Conservation (phyloP, 139 green algal species). For the Ettlia oleoabundans region DNA sequence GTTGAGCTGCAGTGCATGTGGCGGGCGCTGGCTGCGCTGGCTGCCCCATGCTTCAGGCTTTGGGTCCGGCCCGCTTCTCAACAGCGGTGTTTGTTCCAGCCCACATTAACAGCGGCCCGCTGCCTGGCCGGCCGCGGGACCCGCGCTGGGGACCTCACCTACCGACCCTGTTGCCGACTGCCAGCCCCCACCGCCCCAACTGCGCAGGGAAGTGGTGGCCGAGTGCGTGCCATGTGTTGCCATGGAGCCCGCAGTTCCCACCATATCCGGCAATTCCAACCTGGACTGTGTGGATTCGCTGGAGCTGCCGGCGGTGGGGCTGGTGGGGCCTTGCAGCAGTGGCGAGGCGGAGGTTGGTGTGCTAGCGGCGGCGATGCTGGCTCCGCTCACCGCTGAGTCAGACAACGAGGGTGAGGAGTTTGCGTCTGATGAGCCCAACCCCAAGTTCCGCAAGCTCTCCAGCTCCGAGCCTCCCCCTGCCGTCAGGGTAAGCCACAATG, state of each 20-base stretch:
- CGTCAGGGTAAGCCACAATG: not conserved
- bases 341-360: not conserved
- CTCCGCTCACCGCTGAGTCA: slow-evolving; percentile 3
- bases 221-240: not conserved
- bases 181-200: not conserved
- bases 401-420: slow-evolving; percentile 22
- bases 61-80: too few relatives aligned
- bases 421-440: not conserved
- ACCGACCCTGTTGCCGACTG: not conserved
- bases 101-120: too few relatives aligned
- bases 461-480: slow-evolving; percentile 33
- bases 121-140: too few relatives aligned
- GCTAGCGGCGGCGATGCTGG: not conserved
- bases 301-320: not conserved
- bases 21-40: too few relatives aligned
- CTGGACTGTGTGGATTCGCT: not conserved
- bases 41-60: too few relatives aligned
- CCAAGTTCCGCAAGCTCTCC: slow-evolving; percentile 34
- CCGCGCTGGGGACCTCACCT: too few relatives aligned
- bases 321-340: not conserved
- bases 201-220: not conserved
- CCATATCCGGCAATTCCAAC: not conserved
- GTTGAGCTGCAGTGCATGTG: too few relatives aligned
- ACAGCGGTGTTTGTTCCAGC: too few relatives aligned
- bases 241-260: not conserved